Evolutionary conservation across 495 filamentous ascomycete species (phyloP).

Genomic region (Thermothielavioides terrestris): DNA sequence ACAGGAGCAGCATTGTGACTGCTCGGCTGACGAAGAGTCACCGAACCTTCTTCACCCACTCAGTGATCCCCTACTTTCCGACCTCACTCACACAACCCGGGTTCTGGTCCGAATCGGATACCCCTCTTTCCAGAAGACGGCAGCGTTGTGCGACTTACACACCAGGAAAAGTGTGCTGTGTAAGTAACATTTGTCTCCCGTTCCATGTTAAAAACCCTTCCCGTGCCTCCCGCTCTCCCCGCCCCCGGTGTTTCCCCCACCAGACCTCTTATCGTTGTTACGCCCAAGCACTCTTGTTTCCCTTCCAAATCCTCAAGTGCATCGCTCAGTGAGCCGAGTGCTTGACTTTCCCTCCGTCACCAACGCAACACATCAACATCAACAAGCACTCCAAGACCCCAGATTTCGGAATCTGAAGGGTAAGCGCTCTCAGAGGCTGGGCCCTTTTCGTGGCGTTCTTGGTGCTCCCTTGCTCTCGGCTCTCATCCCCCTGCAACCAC

Average conservation of each 20-base stretch:
- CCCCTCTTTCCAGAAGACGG: conserved; percentile 27
- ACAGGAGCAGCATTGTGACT: conserved; percentile 23
- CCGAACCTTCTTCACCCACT: too few species aligned
- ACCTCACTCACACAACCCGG: conserved; percentile 3
- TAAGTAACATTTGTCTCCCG: conserved; percentile 22
- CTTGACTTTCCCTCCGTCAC: background rate
- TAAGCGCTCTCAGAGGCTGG: conserved; percentile 2
- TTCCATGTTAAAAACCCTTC: conserved; percentile 4
- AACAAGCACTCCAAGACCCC: background rate
- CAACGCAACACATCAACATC: background rate
- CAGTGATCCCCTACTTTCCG: background rate
- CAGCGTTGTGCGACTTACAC: conserved; percentile 26
- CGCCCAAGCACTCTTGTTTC: background rate
- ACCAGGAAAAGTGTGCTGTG: conserved; percentile 18
- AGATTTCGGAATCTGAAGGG: background rate
- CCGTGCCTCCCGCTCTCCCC: conserved; percentile 11
- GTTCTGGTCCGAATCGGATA: conserved; percentile 19
- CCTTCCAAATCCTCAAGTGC: background rate
- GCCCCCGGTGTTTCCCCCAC: conserved; percentile 12
- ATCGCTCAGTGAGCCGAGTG: background rate
- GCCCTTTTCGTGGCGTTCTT: conserved; percentile 2
- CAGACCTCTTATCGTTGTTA: background rate
- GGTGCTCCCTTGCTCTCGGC: conserved; percentile 2
- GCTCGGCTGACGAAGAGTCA: conserved; percentile 9
- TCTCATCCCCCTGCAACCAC: conserved; percentile 11